Evolutionary conservation across 371 early-diverging fungal species (phyloP).

Genomic region (Coelomomyces lativittatus): DNA sequence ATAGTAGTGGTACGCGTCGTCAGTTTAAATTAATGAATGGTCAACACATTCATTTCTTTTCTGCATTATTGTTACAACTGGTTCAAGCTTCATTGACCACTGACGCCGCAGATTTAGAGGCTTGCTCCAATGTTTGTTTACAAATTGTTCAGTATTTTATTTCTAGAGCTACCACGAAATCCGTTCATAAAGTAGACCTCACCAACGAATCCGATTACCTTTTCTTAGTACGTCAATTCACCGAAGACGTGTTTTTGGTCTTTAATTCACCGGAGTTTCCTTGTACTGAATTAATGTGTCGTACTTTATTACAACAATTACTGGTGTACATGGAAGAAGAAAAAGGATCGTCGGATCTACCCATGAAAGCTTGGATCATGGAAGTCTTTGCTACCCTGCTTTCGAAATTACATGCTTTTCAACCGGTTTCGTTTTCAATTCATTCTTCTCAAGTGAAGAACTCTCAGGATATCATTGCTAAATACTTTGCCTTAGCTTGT

Average conservation of each 20-base stretch:
- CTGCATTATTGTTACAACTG: too few species aligned
- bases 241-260: constrained; percentile 52
- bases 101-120: too few species aligned
- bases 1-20: too few species aligned
- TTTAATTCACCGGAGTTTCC: constrained; percentile 82
- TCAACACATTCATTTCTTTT: too few species aligned
- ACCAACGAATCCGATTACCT: constrained; percentile 55
- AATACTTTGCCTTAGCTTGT: neutral
- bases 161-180: neutral
- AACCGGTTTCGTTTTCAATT: neutral
- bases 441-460: neutral
- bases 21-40: too few species aligned
- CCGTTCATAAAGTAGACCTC: neutral
- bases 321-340: constrained; percentile 8
- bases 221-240: constrained; percentile 42
- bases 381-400: neutral
- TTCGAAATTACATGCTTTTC: neutral
- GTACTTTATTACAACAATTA: constrained; percentile 44
- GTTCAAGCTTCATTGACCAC: too few species aligned
- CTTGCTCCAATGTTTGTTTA: too few species aligned
- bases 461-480: neutral
- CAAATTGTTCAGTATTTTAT: neutral
- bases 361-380: neutral
- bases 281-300: constrained; percentile 50
- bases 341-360: neutral